Evolutionary conservation across 352 stramenopile species (phyloP), one percentile per base, ranked within the genome.

Genomic region (Phytopythium helicoides): DNA sequence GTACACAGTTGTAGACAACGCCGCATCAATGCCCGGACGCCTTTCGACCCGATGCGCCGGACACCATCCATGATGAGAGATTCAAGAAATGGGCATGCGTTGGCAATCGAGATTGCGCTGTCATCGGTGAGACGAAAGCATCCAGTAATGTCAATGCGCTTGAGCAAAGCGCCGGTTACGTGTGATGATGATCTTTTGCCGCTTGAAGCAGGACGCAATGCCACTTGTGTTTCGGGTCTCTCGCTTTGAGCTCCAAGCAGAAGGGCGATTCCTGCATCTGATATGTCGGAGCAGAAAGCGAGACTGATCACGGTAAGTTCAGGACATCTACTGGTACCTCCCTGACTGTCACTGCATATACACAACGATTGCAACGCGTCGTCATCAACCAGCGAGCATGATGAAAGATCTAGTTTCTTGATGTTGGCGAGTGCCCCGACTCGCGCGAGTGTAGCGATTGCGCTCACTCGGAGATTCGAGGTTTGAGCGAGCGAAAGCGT

Each of bases 41-140:
- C 77, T 0, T 36, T 44, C 0, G 31, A 51, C 3, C 62, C 62
- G 10, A 93, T 15, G 7, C 81, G 74, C 16, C 74, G 70, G 5
- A 93, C 66, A 0, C 83, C 83, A 34, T 90, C 73, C 0, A 90
- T 47, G n/a, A 71, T 47, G 18, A 93, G 48, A n/a, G 53, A 64
- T 21, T 67, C 42, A 5, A 93, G 71, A 14, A 58, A 48, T 5
- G 44, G 1, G 21, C 83, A 92, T 10, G 64, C 49, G 1, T 52
- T 28, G 0, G 66, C 75, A 9, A 93, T 40, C 0, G 61, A 55
- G 11, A 46, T 54, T 23, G 89, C 47, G 1, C 73, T 69, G 34
- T 51, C 66, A 50, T 69, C 77, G 6, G 78, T 92, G 44, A 93
- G 49, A 36, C 67, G 76, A 48, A 82, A 86, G 48, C 83, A 93